phyloP scores from a whole-genome alignment of 148 eudicot genomes.

The Rhododendron vialii region DNA sequence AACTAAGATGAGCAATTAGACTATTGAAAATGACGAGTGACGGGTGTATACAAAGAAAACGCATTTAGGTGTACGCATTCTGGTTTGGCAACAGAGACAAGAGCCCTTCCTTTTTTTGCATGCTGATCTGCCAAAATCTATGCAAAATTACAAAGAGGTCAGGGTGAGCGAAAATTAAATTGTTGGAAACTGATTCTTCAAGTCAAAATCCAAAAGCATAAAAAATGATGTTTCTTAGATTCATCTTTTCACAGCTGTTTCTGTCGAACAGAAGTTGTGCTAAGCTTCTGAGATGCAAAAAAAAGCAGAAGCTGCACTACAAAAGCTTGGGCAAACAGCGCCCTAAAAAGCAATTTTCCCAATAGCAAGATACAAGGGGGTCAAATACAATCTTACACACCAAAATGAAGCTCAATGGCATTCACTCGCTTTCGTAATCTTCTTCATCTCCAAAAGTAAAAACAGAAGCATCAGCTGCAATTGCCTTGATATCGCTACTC shows the following conservation, averaged over 20 bases:
- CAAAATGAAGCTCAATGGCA: not conserved
- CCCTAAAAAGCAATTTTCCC: not conserved
- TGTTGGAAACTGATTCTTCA: not conserved
- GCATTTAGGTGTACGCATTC: not conserved
- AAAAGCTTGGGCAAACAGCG: not conserved
- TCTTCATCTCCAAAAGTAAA: conserved; percentile 93
- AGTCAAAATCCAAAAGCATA: not conserved
- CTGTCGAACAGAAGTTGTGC: not conserved
- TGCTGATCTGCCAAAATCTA: not conserved
- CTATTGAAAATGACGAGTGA: no score
- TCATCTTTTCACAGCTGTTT: not conserved
- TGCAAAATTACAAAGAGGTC: not conserved
- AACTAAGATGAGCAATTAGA: no score
- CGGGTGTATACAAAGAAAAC: no score
- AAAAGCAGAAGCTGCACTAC: not conserved
- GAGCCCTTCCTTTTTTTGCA: not conserved
- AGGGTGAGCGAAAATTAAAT: not conserved
- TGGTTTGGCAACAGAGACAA: not conserved
- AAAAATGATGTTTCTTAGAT: not conserved
- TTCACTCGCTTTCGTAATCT: conserved; percentile 77
- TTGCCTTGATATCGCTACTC: conserved; percentile 75
- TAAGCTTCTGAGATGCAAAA: not conserved
- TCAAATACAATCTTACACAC: not conserved
- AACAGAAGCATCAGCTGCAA: conserved; percentile 98
- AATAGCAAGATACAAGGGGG: not conserved